Percentiles rank a stretch among this genome's conserved stretches.
Evolutionary conservation across 2,329 filamentous ascomycete genomes (phyloP).

Genomic region (Colletotrichum magnum): DNA sequence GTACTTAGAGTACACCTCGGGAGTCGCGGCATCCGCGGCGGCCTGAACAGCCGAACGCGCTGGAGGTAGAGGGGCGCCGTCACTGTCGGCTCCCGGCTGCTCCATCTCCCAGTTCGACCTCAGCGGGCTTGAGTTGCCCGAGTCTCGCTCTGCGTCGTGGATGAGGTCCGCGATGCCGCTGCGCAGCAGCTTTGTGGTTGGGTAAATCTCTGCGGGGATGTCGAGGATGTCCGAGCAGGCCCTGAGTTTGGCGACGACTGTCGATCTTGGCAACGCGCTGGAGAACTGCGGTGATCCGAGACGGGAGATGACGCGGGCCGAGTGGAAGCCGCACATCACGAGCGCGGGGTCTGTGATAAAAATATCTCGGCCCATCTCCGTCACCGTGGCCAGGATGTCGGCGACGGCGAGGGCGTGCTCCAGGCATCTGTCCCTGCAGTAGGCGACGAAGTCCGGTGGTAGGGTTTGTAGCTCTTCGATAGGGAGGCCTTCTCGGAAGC

Average conservation of each 20-base stretch:
- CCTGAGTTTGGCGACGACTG: conserved; percentile 13
- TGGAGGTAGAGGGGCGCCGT: background rate
- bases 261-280: background rate
- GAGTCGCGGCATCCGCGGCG: background rate
- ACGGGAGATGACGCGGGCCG: conserved; percentile 31
- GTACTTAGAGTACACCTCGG: conserved; percentile 36
- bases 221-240: conserved; percentile 29
- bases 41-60: background rate
- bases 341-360: conserved; percentile 34
- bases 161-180: conserved; percentile 32
- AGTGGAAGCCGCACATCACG: conserved; percentile 38
- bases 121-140: conserved; percentile 19
- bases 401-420: conserved; percentile 33
- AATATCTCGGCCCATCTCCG: conserved; percentile 25
- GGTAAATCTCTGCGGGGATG: conserved; percentile 27
- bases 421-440: conserved; percentile 30
- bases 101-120: conserved; percentile 31
- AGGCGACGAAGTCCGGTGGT: conserved; percentile 7
- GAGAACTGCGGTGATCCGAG: conserved; percentile 27
- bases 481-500: conserved; percentile 27
- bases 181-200: conserved; percentile 25
- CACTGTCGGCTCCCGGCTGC: background rate
- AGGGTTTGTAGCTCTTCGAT: conserved; percentile 16
- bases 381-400: conserved; percentile 22
- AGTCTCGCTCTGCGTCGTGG: conserved; percentile 26